Evolutionary conservation across 1,139 yeast genomes (phyloP), one percentile per base, ranked within the genome.

Genomic region (Meyerozyma athensensis): DNA sequence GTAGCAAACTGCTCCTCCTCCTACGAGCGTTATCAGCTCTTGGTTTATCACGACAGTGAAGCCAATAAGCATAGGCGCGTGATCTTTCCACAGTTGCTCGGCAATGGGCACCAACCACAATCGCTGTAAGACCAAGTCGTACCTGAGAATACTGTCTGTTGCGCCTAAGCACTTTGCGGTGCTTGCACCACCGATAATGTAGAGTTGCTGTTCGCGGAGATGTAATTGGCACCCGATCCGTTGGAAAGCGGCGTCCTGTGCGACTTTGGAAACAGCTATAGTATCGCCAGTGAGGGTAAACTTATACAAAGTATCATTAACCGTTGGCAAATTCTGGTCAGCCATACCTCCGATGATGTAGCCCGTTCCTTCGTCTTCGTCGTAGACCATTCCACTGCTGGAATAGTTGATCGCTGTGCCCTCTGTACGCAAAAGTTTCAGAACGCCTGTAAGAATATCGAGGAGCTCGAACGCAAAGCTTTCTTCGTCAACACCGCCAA

Each of bases 1-100:
- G 51, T 83, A 86, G 54, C 95, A 86, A 2, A 85, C 87, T 0
- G 84, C 90, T 2, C 95, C 95, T 4, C 95, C 95, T 4, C 85
- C 86, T 4, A 78, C 49, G 2, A 58, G 35, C 6, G 66, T 30
- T n/a, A 46, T 45, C 4, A 48, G 46, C 5, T 48, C 49, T 1
- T 47, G 41, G 10, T 44, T 34, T 8, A 48, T 46, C 3, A 65
- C 59, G 30, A 77, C 38, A 22, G 70, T 74, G 47, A 75, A 76
- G 1, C 92, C 92, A n/a, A 79, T 70, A 19, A 82, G 60, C 43
- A 83, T 60, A 1, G 86, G 84, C 2, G 73, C 63, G 1, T 50
- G 42, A 2, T 55, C 39, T 5, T 39, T 28, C 75, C 81, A 74
- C 0, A 61, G 48, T 0, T 47, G 40, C 4, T 53, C 54, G 1